These are phyloP conservation scores for Piloderma croceum DNA, from an alignment of 768 basidiomycete genomes.

Conservation along the genomic window DNA sequence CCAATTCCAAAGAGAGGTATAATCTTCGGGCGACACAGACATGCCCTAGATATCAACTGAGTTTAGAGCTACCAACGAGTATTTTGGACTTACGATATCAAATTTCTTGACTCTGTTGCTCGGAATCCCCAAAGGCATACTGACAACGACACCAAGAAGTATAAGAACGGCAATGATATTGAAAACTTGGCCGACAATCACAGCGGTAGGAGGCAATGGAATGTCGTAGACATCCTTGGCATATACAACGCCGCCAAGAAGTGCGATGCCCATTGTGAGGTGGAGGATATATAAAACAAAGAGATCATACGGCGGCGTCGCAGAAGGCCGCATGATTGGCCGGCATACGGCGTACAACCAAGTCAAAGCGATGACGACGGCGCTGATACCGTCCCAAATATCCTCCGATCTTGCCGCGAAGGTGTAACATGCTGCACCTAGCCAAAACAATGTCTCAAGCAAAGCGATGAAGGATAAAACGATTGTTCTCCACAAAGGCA, in stretches of 20 bases:
- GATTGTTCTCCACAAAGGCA: conserved; percentile 10
- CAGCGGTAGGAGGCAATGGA: not conserved
- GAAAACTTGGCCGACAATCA: not conserved
- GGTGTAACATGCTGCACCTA: conserved; percentile 9
- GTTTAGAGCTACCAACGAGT: too few relatives aligned
- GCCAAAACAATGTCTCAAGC: conserved; percentile 15
- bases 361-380: conserved; percentile 14
- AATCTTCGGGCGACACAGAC: conserved; percentile 18
- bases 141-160: conserved; percentile 1
- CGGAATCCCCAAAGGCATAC: not conserved
- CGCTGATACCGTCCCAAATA: conserved; percentile 3
- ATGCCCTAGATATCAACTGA: not conserved
- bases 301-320: conserved; percentile 18
- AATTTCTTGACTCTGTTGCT: not conserved
- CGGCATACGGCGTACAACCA: conserved; percentile 18
- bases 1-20: conserved; percentile 20
- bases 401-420: conserved; percentile 1
- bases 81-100: not conserved
- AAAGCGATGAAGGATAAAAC: conserved; percentile 12
- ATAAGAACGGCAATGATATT: conserved; percentile 4
- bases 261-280: conserved; percentile 10
- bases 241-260: conserved; percentile 13
- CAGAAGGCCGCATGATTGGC: conserved; percentile 10
- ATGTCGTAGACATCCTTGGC: not conserved
- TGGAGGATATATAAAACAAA: conserved; percentile 15